Evolutionary conservation across 2,329 filamentous ascomycete species (phyloP).

Genomic region (Ophiostoma sp.): DNA sequence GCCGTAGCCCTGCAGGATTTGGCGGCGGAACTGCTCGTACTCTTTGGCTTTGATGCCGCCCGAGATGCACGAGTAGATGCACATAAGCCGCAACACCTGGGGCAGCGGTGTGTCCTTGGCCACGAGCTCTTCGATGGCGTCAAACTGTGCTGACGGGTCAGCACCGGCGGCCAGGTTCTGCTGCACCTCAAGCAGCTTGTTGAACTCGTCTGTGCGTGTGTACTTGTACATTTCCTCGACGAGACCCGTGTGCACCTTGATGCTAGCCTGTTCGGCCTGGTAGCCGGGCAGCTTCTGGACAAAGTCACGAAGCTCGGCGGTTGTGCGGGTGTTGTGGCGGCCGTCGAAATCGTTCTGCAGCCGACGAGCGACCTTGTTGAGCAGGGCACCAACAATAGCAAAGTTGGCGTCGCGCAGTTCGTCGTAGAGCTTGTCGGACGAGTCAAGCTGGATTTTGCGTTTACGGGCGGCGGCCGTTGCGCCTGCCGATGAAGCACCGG

Average conservation of each 20-base stretch:
- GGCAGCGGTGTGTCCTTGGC: conserved; percentile 73
- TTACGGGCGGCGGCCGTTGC: conserved; percentile 48
- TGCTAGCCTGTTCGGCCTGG: conserved; percentile 85
- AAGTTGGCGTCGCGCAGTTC: conserved; percentile 91
- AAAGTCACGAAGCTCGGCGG: conserved; percentile 87
- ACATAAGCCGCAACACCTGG: conserved; percentile 79
- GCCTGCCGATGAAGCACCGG: conserved; percentile 39
- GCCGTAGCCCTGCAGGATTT: conserved; percentile 87
- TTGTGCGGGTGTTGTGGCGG: conserved; percentile 78
- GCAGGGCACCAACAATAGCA: conserved; percentile 78
- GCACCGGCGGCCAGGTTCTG: conserved; percentile 89
- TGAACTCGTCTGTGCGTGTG: conserved; percentile 84
- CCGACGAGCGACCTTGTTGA: conserved; percentile 86
- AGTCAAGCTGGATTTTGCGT: conserved; percentile 82
- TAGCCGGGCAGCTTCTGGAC: conserved; percentile 90
- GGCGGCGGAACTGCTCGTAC: conserved; percentile 79
- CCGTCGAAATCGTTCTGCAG: conserved; percentile 82
- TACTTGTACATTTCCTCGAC: conserved; percentile 94
- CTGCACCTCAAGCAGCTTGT: conserved; percentile 82
- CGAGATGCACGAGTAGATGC: conserved; percentile 83
- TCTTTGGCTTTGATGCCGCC: conserved; percentile 86
- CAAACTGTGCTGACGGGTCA: conserved; percentile 83
- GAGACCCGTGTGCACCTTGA: conserved; percentile 86
- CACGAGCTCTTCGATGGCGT: conserved; percentile 91
- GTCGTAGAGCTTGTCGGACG: conserved; percentile 80